phyloP scores from a whole-genome alignment of 495 filamentous ascomycete species.

The Penicillium silybi region DNA sequence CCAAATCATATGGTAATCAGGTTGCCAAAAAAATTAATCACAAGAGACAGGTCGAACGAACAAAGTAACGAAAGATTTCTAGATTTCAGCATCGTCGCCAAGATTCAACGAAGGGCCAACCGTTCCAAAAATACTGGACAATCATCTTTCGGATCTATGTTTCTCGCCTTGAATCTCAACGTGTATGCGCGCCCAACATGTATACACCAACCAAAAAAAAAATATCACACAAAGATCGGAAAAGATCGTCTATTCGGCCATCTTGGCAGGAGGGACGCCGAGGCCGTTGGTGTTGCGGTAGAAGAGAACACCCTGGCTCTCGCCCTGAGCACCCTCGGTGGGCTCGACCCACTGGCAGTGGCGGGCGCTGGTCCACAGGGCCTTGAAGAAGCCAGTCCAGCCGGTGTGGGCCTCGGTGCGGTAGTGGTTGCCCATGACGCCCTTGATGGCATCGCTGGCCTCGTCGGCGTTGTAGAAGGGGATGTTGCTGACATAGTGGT shows the following conservation, averaged over 20 bases:
- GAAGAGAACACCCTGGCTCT: slow-evolving; percentile 52
- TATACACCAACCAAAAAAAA: slow-evolving; percentile 2
- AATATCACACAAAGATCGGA: not conserved
- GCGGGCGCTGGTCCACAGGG: slow-evolving; percentile 50
- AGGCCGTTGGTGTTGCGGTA: slow-evolving; percentile 68
- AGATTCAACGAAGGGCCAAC: not conserved
- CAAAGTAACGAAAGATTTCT: slow-evolving; percentile 1
- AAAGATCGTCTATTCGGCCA: slow-evolving; percentile 29
- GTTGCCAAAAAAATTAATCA: not conserved
- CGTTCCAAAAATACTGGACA: not conserved
- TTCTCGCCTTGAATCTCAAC: not conserved
- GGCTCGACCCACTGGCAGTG: slow-evolving; percentile 59
- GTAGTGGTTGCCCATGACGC: slow-evolving; percentile 55
- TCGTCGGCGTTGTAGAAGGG: slow-evolving; percentile 62
- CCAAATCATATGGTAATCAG: not conserved
- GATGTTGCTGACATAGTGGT: slow-evolving; percentile 59
- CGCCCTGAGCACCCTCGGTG: slow-evolving; percentile 57
- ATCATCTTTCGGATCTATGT: slow-evolving; percentile 1
- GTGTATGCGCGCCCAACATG: not conserved
- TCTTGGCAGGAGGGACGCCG: slow-evolving; percentile 58
- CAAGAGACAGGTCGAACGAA: not conserved
- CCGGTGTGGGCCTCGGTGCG: slow-evolving; percentile 50
- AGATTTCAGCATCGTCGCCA: not conserved
- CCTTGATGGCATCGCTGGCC: slow-evolving; percentile 56
- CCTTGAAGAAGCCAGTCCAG: slow-evolving; percentile 51